Percentiles rank a stretch among this genome's conserved stretches.
Evolutionary conservation across 225 moss, liverwort and hornwort species (phyloP).

Genomic region (Climacium dendroides): DNA sequence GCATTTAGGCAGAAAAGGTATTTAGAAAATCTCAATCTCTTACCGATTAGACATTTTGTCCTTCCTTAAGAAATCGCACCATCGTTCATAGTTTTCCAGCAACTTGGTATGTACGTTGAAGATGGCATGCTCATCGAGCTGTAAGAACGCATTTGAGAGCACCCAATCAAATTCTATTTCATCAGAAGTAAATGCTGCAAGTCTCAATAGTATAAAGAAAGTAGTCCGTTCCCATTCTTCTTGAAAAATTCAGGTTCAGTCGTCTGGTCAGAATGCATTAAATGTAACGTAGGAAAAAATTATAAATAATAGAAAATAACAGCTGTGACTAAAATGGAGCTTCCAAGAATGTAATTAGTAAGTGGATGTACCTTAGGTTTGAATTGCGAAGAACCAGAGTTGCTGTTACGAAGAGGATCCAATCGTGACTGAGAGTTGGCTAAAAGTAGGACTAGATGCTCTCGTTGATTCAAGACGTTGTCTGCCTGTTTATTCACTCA

Average conservation of each 20-base stretch:
- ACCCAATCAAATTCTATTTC: neutral
- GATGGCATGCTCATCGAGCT: slow-evolving; percentile 53
- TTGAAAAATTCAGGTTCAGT: neutral
- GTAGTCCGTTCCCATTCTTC: neutral
- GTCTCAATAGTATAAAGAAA: neutral
- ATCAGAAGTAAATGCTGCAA: neutral
- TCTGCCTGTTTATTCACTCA: slow-evolving; percentile 38
- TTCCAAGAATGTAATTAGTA: neutral
- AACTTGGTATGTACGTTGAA: slow-evolving; percentile 46
- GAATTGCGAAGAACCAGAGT: neutral
- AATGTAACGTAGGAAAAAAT: neutral
- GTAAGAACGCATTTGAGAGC: neutral
- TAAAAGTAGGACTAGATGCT: slow-evolving; percentile 81
- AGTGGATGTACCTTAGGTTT: slow-evolving; percentile 17
- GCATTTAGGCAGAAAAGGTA: neutral
- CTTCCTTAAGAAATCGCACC: slow-evolving; percentile 66
- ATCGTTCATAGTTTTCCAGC: slow-evolving; percentile 71
- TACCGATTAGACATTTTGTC: slow-evolving; percentile 34
- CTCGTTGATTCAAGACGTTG: slow-evolving; percentile 91
- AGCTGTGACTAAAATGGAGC: neutral
- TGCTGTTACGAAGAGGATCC: slow-evolving; percentile 12
- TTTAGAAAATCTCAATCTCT: neutral
- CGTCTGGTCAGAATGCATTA: neutral
- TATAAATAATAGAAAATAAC: neutral
- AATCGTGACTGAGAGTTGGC: slow-evolving; percentile 68